These are phyloP conservation scores for Polysphondylium violaceum DNA, from an alignment of 78 protist species.

Conservation along the genomic window DNA sequence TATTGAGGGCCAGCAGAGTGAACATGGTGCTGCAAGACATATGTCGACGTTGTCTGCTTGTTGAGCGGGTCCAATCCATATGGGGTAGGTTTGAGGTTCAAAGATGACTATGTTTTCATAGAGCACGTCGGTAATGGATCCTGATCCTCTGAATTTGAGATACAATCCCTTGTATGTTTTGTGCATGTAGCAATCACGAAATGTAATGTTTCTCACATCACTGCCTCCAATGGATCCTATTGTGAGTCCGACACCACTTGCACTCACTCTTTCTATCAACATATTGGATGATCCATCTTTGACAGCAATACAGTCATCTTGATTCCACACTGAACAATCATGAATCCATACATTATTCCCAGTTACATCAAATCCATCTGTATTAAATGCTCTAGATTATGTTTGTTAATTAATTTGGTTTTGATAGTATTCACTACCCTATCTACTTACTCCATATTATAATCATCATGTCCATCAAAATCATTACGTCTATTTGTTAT, in stretches of 20 bases:
- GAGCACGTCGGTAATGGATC: constrained; percentile 36
- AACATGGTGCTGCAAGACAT: constrained; percentile 48
- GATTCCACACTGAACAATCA: constrained; percentile 83
- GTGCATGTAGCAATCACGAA: constrained; percentile 79
- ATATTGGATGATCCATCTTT: constrained; percentile 72
- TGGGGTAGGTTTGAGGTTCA: constrained; percentile 62
- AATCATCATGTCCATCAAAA: constrained; percentile 35
- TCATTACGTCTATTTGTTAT: constrained; percentile 69
- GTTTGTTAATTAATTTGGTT: background rate
- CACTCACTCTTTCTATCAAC: constrained; percentile 75
- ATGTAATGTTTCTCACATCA: constrained; percentile 83
- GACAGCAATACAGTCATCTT: constrained; percentile 86
- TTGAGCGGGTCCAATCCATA: constrained; percentile 87
- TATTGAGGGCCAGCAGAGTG: constrained; percentile 62
- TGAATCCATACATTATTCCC: constrained; percentile 79
- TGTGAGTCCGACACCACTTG: constrained; percentile 77
- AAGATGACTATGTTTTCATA: constrained; percentile 79
- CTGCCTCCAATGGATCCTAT: constrained; percentile 71
- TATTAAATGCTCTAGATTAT: constrained; percentile 86
- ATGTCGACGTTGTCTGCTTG: constrained; percentile 62
- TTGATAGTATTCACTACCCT: background rate
- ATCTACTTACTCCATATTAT: constrained; percentile 59
- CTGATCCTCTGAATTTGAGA: constrained; percentile 44
- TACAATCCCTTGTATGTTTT: constrained; percentile 82
- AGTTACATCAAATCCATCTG: constrained; percentile 79